Evolutionary conservation across 129 eudicot genomes (phyloP).

Genomic region (Ambrosia artemisiifolia): DNA sequence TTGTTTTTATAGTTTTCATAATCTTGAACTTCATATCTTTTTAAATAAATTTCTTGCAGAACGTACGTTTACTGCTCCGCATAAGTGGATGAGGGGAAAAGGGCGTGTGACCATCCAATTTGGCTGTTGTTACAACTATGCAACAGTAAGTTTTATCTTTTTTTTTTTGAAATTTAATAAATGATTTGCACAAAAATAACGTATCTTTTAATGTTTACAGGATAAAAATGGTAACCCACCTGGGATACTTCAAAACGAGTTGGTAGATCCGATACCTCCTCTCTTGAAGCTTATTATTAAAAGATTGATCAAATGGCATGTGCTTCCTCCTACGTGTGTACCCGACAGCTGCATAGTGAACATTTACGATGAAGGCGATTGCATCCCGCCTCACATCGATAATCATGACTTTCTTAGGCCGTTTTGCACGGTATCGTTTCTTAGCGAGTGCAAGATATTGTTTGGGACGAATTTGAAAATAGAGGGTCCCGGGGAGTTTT

Average conservation of each 20-base stretch:
- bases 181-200: neutral
- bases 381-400: conserved; percentile 99
- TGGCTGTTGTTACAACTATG: conserved; percentile 98
- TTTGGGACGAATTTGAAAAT: conserved; percentile 77
- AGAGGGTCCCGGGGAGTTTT: conserved; percentile 78
- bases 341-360: conserved; percentile 98
- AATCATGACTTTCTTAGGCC: conserved; percentile 92
- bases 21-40: neutral
- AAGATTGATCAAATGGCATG: conserved; percentile 89
- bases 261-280: conserved; percentile 76
- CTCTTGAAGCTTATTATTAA: conserved; percentile 75
- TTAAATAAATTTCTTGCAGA: conserved; percentile 38
- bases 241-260: conserved; percentile 67
- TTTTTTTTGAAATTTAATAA: neutral
- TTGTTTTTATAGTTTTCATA: neutral
- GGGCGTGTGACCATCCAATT: conserved; percentile 95
- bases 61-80: conserved; percentile 86
- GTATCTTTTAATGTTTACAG: conserved; percentile 36
- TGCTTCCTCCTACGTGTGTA: conserved; percentile 82
- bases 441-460: conserved; percentile 79
- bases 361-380: conserved; percentile 87
- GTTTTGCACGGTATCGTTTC: conserved; percentile 91
- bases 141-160: conserved; percentile 53
- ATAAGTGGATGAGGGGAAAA: conserved; percentile 97
- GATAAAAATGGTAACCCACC: conserved; percentile 93